Evolutionary conservation across 176 grass and related monocot species (phyloP), one percentile per base, ranked within the genome.

Genomic region (Guadua angustifolia): DNA sequence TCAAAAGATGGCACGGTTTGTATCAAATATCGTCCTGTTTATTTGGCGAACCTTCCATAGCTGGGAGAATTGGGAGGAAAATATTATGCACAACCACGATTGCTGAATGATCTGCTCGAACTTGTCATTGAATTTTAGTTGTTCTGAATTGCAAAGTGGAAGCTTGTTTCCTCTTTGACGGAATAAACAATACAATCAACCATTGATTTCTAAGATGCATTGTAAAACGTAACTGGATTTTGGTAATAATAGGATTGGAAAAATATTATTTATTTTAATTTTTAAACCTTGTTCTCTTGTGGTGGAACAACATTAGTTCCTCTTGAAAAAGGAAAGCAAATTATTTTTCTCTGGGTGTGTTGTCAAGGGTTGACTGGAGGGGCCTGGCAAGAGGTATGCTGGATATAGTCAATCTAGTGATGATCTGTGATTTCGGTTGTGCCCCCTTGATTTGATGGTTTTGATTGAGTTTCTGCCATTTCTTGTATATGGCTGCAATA

Each of bases 1-100:
- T 95, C 97, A 83, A 99, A 95, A 84, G 97, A 99, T 89, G 97
- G 97, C 87, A 95, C 53, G 91, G 97, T 99, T 85, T 83, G 91
- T 95, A 66, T 57, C 53, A 59, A 77, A 55, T 62, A 22, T 60
- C 56, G 22, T 79, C 66, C 35, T 87, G 18, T 44, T 35, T 53
- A 77, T 85, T 50, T 77, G 49, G 19, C 45, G 16, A 66, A 42
- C 2, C 62, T 79, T 10, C 19, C 19, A 56, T 71, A 70, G 16
- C 47, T 45, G 50, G 77, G 24, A 72, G 39, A 69, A 10, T 86
- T 33, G 14, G 5, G 29, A 26, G 70, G 57, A 69, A 42, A 33
- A 22, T 71, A 35, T 70, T 77, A 44, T 21, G 26, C 63, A 45
- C 71, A 81, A 76, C 62, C 81, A 59, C 32, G n/a, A 9, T 44